Evolutionary conservation across 208 protist species (phyloP).

Genomic region (Trichomonas tenax): DNA sequence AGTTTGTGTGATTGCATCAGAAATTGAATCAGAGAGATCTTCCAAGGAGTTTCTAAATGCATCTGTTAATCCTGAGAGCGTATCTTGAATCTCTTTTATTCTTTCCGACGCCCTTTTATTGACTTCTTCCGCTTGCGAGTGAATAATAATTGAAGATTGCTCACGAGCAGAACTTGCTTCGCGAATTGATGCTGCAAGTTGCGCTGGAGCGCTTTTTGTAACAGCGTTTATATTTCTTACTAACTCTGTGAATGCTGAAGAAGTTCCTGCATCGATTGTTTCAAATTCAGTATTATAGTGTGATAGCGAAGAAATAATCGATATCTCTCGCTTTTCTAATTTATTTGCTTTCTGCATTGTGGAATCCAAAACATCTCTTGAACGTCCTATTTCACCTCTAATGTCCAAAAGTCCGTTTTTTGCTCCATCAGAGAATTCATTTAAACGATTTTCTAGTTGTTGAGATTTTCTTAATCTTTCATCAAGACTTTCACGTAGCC

Average conservation of each 20-base stretch:
- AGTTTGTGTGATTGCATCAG: neutral
- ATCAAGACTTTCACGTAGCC: neutral
- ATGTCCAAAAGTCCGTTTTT: neutral
- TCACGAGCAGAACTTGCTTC: neutral
- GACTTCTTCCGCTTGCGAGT: neutral
- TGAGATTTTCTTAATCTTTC: neutral
- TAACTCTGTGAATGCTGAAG: neutral
- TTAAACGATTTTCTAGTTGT: neutral
- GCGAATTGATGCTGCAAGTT: neutral
- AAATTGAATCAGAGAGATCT: neutral
- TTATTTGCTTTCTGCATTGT: neutral
- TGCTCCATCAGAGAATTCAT: neutral
- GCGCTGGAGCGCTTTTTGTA: neutral
- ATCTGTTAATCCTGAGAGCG: neutral
- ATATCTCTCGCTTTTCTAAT: neutral
- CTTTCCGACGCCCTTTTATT: neutral
- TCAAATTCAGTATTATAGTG: neutral
- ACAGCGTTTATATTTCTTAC: neutral
- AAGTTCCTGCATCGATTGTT: neutral
- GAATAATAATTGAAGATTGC: neutral
- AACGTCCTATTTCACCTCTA: neutral
- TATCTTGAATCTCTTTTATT: neutral
- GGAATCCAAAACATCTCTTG: neutral
- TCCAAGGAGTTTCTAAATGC: neutral
- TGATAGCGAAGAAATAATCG: neutral